These are phyloP conservation scores for Cucurbita argyrosperma DNA, from an alignment of 306 rosid genomes.

Conservation along the genomic window DNA sequence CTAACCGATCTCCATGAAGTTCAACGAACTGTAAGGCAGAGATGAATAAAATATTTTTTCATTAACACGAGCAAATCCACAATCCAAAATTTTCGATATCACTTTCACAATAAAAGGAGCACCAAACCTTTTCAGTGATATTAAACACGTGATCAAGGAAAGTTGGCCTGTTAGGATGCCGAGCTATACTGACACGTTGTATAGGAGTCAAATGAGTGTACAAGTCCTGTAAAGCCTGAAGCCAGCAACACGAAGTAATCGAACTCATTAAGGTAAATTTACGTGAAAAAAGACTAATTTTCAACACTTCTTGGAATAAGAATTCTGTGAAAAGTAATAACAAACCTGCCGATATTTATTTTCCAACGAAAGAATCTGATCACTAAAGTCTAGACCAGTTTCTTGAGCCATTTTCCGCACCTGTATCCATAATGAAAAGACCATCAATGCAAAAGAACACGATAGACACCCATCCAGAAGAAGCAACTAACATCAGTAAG, in stretches of 20 bases:
- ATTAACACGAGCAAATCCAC: conserved; percentile 10
- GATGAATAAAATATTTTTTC: conserved; percentile 8
- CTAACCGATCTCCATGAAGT: conserved; percentile 91
- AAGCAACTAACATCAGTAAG: conserved; percentile 9
- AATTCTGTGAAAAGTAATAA: not conserved
- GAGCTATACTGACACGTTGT: conserved; percentile 71
- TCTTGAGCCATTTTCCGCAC: conserved; percentile 76
- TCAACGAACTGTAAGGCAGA: conserved; percentile 62
- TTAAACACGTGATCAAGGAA: conserved; percentile 77
- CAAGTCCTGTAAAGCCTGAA: conserved; percentile 67
- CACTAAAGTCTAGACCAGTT: conserved; percentile 82
- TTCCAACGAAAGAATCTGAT: conserved; percentile 67
- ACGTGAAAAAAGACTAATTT: not conserved
- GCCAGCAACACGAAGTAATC: conserved; percentile 13
- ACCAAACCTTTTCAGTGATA: conserved; percentile 77
- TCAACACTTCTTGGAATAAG: not conserved
- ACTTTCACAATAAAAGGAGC: conserved; percentile 6
- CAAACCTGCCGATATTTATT: conserved; percentile 65
- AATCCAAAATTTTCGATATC: not conserved
- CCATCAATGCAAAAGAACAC: not conserved
- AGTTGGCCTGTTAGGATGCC: conserved; percentile 98
- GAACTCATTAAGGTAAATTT: conserved; percentile 1
- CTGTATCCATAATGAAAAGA: conserved; percentile 20
- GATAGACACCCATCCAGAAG: not conserved
- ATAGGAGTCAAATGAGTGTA: conserved; percentile 61